Base-by-base conservation (phyloP, 805 yeast species). In the Sugiyamaella chiloensis region DNA sequence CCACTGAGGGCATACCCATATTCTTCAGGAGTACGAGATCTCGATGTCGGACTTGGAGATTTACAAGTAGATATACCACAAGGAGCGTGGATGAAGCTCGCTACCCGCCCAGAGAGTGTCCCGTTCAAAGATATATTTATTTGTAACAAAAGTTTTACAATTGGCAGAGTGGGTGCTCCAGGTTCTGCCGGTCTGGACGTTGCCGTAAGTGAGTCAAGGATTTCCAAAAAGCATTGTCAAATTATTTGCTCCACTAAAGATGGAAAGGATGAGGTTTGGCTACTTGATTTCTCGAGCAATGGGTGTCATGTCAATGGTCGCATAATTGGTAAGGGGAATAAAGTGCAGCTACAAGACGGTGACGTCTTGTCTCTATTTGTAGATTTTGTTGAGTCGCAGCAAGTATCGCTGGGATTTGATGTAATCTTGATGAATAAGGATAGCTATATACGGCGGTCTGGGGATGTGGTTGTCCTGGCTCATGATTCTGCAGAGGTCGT, bases 221-320 rank as follows among this genome's bases (percentile, higher is more conserved):
- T 91, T 57, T 90, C 97, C 2, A 86, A 88, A 54, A 72, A 83
- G 1, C 98, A 93, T 65, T 89, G 96, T 63, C 68, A 81, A 24
- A 70, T 91, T 11, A 58, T 73, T 49, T 87, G 50, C 56, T 4
- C n/a, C 17, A 11, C 45, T 5, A 27, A 21, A 7, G 16, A 24
- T 11, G 83, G 83, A 49, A 66, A 81, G 5, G 86, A 82, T 48
- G 89, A 82, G 60, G 71, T 86, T 12, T 88, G 95, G 95, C 68
- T 90, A 24, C 66, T 86, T 40, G 96, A 89, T 56, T 77, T 72
- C 52, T 84, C 93, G 47, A 79, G 95, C 0, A 90, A 89, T 63
- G 83, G 87, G 1, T 85, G 96, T 60, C 78, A 71, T 56, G 75
- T 90, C 5, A 86, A 88, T 58, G 76, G 76, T 5, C 63, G 67